A percentile compares a stretch with the other conserved stretches of the same genome.
Evolutionary conservation across 2,329 filamentous ascomycete species (phyloP).

Genomic region (Alternaria longipes): DNA sequence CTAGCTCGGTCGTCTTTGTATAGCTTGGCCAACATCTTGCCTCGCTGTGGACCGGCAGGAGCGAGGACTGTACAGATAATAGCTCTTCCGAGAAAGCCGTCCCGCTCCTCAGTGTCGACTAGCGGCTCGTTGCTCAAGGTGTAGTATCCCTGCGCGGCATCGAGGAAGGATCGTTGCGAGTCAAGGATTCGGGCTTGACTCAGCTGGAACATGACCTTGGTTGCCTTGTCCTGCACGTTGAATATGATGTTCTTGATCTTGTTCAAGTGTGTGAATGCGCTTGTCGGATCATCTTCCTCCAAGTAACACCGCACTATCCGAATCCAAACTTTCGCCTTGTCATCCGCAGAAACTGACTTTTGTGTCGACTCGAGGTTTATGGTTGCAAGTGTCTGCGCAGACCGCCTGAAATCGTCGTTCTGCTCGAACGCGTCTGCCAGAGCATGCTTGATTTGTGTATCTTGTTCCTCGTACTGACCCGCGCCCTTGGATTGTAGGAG

Average conservation of each 20-base stretch:
- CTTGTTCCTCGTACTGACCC: slow-evolving; percentile 82
- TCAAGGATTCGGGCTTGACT: slow-evolving; percentile 94
- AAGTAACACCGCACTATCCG: slow-evolving; percentile 94
- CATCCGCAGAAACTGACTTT: slow-evolving; percentile 80
- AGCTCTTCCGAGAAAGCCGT: slow-evolving; percentile 84
- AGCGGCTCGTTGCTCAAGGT: slow-evolving; percentile 79
- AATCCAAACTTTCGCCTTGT: slow-evolving; percentile 87
- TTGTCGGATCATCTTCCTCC: slow-evolving; percentile 89
- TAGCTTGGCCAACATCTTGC: slow-evolving; percentile 79
- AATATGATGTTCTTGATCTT: slow-evolving; percentile 93
- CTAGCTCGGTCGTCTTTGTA: slow-evolving; percentile 91
- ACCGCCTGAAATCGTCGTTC: slow-evolving; percentile 80
- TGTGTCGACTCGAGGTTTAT: slow-evolving; percentile 92
- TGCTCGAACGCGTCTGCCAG: slow-evolving; percentile 84
- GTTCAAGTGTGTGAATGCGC: slow-evolving; percentile 88
- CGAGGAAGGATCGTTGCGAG: slow-evolving; percentile 86
- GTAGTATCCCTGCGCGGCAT: slow-evolving; percentile 88
- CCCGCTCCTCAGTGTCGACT: slow-evolving; percentile 86
- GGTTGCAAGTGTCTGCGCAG: slow-evolving; percentile 79
- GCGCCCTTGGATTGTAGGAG: slow-evolving; percentile 72
- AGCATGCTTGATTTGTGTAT: slow-evolving; percentile 78
- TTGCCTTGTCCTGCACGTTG: slow-evolving; percentile 75
- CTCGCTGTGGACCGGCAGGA: slow-evolving; percentile 86
- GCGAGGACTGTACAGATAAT: slow-evolving; percentile 93
- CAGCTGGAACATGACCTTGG: slow-evolving; percentile 86